These are phyloP conservation scores for Penicillium sp. DNA, from an alignment of 2,329 filamentous ascomycete genomes.

Conservation along the genomic window DNA sequence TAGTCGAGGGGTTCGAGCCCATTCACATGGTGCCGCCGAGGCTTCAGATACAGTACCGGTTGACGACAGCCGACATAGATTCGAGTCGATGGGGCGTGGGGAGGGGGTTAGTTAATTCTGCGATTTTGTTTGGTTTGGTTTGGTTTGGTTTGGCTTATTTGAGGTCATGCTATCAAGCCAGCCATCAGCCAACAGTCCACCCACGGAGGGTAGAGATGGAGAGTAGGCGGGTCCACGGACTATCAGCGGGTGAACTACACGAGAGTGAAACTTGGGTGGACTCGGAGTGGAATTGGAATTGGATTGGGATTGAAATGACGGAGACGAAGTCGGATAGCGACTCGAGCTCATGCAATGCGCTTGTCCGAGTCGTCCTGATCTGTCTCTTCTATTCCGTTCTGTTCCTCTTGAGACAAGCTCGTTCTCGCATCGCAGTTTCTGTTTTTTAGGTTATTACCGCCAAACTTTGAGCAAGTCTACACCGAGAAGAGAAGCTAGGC, in stretches of 20 bases:
- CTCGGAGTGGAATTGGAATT: no score
- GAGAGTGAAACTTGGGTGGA: no score
- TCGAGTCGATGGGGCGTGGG: neutral
- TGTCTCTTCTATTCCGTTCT: no score
- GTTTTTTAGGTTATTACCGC: neutral
- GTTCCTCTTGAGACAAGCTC: no score
- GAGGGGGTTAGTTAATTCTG: no score
- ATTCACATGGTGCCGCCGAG: constrained; percentile 15
- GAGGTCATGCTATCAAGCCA: no score
- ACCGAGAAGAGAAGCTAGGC: constrained; percentile 14
- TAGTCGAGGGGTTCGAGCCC: constrained; percentile 1
- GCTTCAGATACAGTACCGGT: constrained; percentile 8
- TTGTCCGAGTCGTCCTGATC: constrained; percentile 1
- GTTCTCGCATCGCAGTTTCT: neutral
- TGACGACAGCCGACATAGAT: neutral
- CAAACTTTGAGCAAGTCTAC: neutral
- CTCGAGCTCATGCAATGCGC: neutral
- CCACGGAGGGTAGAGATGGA: no score
- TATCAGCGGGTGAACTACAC: neutral
- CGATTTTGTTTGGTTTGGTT: no score
- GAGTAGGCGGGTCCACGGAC: neutral
- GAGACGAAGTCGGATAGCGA: no score
- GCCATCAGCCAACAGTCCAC: no score
- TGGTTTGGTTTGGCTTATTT: no score
- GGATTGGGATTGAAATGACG: neutral